Conservation (phyloP, 306 rosid species). For the Potentilla sterilis region DNA sequence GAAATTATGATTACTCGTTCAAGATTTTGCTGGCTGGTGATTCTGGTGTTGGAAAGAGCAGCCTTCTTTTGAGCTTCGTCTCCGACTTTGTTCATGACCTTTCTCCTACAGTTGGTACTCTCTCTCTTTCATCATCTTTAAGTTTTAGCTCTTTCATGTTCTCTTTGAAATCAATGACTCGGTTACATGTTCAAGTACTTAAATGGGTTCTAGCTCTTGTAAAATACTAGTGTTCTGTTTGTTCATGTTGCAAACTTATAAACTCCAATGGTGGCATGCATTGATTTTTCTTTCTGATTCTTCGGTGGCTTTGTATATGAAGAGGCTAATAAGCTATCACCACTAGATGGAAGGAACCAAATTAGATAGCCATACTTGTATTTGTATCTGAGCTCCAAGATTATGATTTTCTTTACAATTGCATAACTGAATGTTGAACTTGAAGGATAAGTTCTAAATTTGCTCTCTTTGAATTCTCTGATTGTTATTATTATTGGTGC, state of each 20-base stretch:
- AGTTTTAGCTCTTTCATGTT: neutral
- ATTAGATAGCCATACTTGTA: neutral
- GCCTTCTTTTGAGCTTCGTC: constrained; percentile 84
- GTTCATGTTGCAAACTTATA: neutral
- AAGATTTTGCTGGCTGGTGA: constrained; percentile 88
- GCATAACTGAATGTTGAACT: neutral
- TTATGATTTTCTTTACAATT: neutral
- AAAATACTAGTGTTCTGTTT: neutral
- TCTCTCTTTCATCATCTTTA: neutral
- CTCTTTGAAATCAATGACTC: neutral
- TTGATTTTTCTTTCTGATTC: neutral
- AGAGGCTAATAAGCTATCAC: neutral
- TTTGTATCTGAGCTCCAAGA: neutral
- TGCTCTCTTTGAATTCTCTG: neutral
- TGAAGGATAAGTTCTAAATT: neutral
- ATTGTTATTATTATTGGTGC: neutral
- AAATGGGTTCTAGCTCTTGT: neutral
- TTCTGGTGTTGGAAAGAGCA: constrained; percentile 97
- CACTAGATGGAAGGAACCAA: neutral
- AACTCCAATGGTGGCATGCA: neutral
- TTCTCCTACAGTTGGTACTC: constrained; percentile 80
- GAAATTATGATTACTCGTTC: constrained; percentile 78
- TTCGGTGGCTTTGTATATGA: neutral
- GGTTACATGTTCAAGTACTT: neutral
- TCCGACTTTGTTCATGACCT: constrained; percentile 60